phyloP scores from a whole-genome alignment of 192 early-diverging fungal species.

The Coemansia sp. region DNA sequence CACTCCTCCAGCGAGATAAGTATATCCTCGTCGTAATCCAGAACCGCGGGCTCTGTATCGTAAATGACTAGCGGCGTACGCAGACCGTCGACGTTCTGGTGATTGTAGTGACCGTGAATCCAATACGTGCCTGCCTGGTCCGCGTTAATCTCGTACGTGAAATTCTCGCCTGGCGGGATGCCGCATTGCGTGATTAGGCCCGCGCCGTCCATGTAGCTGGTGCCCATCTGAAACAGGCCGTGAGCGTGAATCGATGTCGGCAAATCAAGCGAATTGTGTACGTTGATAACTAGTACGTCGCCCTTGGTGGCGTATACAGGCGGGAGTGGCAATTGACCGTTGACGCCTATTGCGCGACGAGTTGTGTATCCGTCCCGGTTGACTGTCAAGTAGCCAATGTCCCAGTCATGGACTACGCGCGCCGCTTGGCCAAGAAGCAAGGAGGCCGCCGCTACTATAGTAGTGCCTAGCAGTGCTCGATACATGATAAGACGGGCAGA shows the following conservation, averaged over 20 bases:
- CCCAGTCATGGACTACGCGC: slow-evolving; percentile 50
- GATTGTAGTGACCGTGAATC: slow-evolving; percentile 68
- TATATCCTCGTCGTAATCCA: slow-evolving; percentile 65
- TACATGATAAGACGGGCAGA: not conserved
- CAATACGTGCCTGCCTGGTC: slow-evolving; percentile 72
- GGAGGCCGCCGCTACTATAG: not conserved
- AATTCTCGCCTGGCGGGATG: slow-evolving; percentile 62
- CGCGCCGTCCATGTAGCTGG: slow-evolving; percentile 67
- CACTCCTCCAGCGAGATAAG: slow-evolving; percentile 64
- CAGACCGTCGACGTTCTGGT: slow-evolving; percentile 78
- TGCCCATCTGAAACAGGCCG: slow-evolving; percentile 72
- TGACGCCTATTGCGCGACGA: slow-evolving; percentile 64
- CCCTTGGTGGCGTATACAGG: slow-evolving; percentile 15
- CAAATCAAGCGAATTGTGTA: slow-evolving; percentile 52
- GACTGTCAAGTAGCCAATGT: slow-evolving; percentile 60
- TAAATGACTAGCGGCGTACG: slow-evolving; percentile 68
- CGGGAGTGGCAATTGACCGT: slow-evolving; percentile 59
- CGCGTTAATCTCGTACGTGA: slow-evolving; percentile 62
- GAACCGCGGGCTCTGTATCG: slow-evolving; percentile 48
- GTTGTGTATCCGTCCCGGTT: slow-evolving; percentile 64
- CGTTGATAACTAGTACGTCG: slow-evolving; percentile 28
- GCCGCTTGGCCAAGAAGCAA: not conserved
- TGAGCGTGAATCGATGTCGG: slow-evolving; percentile 70
- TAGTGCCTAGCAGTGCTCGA: not conserved
- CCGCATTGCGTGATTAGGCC: slow-evolving; percentile 67